These are phyloP conservation scores for Termitomyces sp. DNA, from an alignment of 768 basidiomycete species.

Conservation along the genomic window DNA sequence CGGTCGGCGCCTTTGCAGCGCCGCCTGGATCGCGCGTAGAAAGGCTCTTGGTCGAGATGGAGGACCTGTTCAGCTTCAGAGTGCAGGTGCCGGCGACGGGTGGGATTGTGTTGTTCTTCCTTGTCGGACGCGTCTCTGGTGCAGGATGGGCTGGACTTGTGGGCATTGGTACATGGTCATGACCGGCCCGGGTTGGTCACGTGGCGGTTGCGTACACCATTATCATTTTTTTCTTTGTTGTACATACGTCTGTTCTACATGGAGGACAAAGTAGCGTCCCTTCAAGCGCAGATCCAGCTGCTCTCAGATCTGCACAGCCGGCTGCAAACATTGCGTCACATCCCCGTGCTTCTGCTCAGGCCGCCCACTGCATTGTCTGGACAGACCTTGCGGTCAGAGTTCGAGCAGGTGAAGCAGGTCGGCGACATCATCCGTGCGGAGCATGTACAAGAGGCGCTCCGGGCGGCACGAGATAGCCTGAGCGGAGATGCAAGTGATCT, in stretches of 20 bases:
- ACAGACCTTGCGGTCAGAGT: constrained; percentile 29
- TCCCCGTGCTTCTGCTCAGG: constrained; percentile 39
- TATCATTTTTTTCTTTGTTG: neutral
- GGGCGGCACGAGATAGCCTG: constrained; percentile 49
- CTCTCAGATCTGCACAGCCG: constrained; percentile 40
- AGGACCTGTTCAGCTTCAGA: constrained; percentile 22
- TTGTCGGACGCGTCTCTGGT: constrained; percentile 25
- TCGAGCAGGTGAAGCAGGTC: constrained; percentile 42
- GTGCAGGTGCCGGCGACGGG: constrained; percentile 13
- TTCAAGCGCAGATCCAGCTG: constrained; percentile 39
- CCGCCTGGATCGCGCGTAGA: constrained; percentile 5
- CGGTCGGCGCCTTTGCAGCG: neutral
- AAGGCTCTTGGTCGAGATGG: constrained; percentile 5
- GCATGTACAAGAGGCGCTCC: constrained; percentile 53
- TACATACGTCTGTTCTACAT: constrained; percentile 1
- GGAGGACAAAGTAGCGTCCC: constrained; percentile 12
- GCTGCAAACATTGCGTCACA: constrained; percentile 37
- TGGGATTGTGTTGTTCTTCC: constrained; percentile 28
- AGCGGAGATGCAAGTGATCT: constrained; percentile 45
- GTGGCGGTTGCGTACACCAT: neutral
- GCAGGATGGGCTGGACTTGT: constrained; percentile 30
- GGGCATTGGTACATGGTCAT: constrained; percentile 30
- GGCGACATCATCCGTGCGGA: constrained; percentile 42
- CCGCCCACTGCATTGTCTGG: constrained; percentile 23
- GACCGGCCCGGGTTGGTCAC: constrained; percentile 4